These are phyloP conservation scores for Triticum timopheevii DNA, from an alignment of 176 grass and related monocot species.

Conservation along the genomic window DNA sequence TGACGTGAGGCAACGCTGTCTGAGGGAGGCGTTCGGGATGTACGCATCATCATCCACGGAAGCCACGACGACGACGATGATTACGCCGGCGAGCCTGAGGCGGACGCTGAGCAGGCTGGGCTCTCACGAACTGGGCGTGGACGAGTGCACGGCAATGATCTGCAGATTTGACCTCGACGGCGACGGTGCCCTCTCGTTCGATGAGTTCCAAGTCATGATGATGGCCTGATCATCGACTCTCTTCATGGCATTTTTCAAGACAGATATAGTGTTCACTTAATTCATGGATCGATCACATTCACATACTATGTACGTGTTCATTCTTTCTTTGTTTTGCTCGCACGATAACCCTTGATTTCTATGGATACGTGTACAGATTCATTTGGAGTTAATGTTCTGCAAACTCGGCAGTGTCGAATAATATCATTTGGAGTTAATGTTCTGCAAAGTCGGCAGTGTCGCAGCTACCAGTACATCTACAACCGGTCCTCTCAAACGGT, in stretches of 20 bases:
- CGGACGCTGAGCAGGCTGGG: constrained; percentile 49
- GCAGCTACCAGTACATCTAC: too few relatives aligned
- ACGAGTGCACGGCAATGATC: constrained; percentile 66
- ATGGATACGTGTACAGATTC: too few relatives aligned
- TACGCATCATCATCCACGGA: constrained; percentile 27
- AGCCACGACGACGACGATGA: constrained; percentile 1
- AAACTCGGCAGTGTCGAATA: too few relatives aligned
- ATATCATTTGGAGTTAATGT: too few relatives aligned
- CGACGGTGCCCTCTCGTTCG: constrained; percentile 53
- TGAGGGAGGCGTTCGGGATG: constrained; percentile 57
- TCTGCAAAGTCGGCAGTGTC: too few relatives aligned
- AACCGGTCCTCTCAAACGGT: too few relatives aligned
- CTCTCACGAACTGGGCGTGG: constrained; percentile 13
- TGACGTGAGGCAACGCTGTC: constrained; percentile 22
- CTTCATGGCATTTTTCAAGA: neutral
- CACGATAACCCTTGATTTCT: too few relatives aligned
- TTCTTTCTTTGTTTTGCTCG: neutral
- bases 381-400: too few relatives aligned
- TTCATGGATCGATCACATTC: neutral
- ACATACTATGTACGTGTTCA: neutral
- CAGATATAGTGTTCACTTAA: neutral
- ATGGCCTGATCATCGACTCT: constrained; percentile 7
- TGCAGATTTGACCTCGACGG: constrained; percentile 65
- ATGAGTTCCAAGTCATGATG: constrained; percentile 73
- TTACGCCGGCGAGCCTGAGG: constrained; percentile 58